Conservation (phyloP, 805 yeast genomes). For the Schizosaccharomyces osmophilus region DNA sequence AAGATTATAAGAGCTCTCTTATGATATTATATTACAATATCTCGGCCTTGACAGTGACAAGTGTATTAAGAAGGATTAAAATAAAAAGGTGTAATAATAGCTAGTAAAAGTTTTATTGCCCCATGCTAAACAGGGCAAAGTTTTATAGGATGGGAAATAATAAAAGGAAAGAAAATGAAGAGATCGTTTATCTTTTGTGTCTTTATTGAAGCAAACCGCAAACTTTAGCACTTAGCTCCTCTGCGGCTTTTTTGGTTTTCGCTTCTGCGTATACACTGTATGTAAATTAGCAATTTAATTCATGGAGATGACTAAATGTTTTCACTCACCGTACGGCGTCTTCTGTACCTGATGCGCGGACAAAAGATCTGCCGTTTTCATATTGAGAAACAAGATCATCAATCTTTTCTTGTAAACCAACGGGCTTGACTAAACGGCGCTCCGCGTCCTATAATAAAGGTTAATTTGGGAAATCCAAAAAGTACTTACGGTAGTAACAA, state of each 20-base stretch:
- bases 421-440: slow-evolving; percentile 51
- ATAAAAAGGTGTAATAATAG: too few relatives aligned
- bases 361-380: slow-evolving; percentile 60
- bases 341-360: slow-evolving; percentile 92
- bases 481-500: slow-evolving; percentile 14
- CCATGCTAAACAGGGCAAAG: too few relatives aligned
- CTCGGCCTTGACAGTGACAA: too few relatives aligned
- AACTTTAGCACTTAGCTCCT: slow-evolving; percentile 17
- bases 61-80: too few relatives aligned
- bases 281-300: too few relatives aligned
- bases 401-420: slow-evolving; percentile 48
- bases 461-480: slow-evolving; percentile 25
- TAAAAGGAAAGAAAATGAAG: too few relatives aligned
- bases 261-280: slow-evolving; percentile 66
- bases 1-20: too few relatives aligned
- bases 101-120: too few relatives aligned
- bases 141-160: too few relatives aligned
- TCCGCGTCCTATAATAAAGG: slow-evolving; percentile 36
- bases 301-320: too few relatives aligned
- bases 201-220: neutral
- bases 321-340: slow-evolving; percentile 51
- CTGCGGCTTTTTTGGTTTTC: slow-evolving; percentile 23
- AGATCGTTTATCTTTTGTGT: too few relatives aligned
- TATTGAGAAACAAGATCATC: slow-evolving; percentile 36
- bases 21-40: too few relatives aligned